These are phyloP conservation scores for Botrytis tulipae DNA, from an alignment of 2,329 filamentous ascomycete species.

Conservation along the genomic window DNA sequence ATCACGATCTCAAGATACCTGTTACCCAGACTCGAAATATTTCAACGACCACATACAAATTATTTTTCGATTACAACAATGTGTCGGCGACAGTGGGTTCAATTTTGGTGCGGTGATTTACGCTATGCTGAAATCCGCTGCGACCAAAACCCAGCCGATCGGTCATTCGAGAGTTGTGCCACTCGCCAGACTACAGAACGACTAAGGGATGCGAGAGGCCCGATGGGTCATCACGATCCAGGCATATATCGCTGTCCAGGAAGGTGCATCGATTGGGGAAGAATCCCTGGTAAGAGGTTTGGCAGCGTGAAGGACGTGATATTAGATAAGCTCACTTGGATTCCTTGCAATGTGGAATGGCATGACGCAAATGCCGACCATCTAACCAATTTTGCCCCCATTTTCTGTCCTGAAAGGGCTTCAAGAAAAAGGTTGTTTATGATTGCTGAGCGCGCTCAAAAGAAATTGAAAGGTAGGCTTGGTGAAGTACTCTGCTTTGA, in stretches of 20 bases:
- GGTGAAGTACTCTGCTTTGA: not conserved
- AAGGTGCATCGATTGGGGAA: not conserved
- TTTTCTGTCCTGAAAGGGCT: not conserved
- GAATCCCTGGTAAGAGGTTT: not conserved
- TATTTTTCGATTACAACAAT: not conserved
- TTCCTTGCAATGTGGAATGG: not conserved
- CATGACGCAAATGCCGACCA: not conserved
- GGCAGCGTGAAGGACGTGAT: too few relatives aligned
- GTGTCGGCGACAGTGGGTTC: constrained; percentile 1
- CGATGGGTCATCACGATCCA: not conserved
- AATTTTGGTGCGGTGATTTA: not conserved
- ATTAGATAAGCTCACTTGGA: not conserved
- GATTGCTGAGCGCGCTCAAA: not conserved
- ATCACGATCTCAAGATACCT: not conserved
- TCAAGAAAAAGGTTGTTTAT: not conserved
- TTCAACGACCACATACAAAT: not conserved
- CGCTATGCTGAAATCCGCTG: not conserved
- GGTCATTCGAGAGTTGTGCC: not conserved
- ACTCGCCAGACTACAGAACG: not conserved
- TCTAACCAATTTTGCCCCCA: not conserved
- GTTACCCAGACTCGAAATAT: not conserved
- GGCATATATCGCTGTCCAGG: not conserved
- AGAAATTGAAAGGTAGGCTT: not conserved
- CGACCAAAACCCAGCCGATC: not conserved
- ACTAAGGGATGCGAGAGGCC: too few relatives aligned